phyloP scores from a whole-genome alignment of 768 basidiomycete species.

The Leccinum incarnatum region DNA sequence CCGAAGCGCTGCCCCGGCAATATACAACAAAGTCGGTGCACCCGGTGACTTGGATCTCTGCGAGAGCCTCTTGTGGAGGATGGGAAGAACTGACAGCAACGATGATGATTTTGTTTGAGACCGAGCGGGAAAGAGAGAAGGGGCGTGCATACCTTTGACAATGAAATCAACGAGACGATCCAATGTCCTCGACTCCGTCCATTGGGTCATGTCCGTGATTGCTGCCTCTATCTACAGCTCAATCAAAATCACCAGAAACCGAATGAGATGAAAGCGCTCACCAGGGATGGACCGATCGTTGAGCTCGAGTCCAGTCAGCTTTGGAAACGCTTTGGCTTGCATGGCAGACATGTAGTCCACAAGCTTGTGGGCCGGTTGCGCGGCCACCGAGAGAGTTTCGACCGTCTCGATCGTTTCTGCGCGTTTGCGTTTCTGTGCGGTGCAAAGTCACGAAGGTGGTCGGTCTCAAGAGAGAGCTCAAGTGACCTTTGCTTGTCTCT shows the following conservation, averaged over 20 bases:
- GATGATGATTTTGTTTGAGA: background rate
- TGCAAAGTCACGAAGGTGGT: conserved; percentile 5
- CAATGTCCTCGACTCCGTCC: conserved; percentile 69
- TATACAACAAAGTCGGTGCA: conserved; percentile 82
- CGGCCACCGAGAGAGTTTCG: conserved; percentile 47
- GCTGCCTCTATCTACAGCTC: conserved; percentile 61
- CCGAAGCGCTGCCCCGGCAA: conserved; percentile 86
- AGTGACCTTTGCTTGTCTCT: conserved; percentile 65
- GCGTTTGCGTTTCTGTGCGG: conserved; percentile 61
- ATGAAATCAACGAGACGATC: conserved; percentile 77
- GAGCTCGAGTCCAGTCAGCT: conserved; percentile 74
- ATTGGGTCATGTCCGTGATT: conserved; percentile 73
- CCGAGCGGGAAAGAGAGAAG: background rate
- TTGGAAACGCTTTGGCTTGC: conserved; percentile 68
- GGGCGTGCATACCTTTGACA: conserved; percentile 50
- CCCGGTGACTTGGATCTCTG: conserved; percentile 77
- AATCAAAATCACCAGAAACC: conserved; percentile 39
- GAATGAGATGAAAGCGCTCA: conserved; percentile 34
- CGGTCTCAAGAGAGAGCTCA: conserved; percentile 11
- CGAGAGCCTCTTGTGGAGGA: conserved; percentile 62
- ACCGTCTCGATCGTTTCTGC: conserved; percentile 40
- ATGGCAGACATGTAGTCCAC: conserved; percentile 60
- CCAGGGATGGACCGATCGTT: conserved; percentile 77
- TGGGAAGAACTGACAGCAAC: conserved; percentile 53
- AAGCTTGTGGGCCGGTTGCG: conserved; percentile 55